Evolutionary conservation across 306 rosid genomes (phyloP).

Genomic region (Prunus kanzakura): DNA sequence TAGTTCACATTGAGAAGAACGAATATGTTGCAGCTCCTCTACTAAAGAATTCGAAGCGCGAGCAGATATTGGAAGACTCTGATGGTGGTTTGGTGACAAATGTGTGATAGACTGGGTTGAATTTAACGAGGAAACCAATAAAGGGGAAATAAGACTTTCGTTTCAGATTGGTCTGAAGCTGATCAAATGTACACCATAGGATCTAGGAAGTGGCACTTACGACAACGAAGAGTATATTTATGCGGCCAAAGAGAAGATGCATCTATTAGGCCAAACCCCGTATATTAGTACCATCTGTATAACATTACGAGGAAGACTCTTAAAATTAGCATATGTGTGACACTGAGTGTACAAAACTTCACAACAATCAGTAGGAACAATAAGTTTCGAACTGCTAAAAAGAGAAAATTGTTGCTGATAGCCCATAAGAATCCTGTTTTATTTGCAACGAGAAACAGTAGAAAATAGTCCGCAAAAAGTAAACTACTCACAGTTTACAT

Average conservation of each 20-base stretch:
- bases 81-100: constrained; percentile 8
- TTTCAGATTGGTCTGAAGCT: not conserved
- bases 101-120: not conserved
- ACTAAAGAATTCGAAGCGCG: constrained; percentile 47
- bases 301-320: no score
- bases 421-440: constrained; percentile 18
- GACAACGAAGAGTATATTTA: no score
- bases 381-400: not conserved
- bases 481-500: constrained; percentile 35
- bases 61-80: constrained; percentile 27
- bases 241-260: not conserved
- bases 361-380: not conserved
- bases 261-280: not conserved
- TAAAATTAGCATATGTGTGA: not conserved
- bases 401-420: not conserved
- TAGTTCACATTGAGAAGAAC: constrained; percentile 16
- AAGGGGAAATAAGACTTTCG: not conserved
- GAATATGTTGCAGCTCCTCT: constrained; percentile 43
- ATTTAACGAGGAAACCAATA: not conserved
- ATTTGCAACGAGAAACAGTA: constrained; percentile 31
- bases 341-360: not conserved
- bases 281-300: not conserved
- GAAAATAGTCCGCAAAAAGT: constrained; percentile 31
- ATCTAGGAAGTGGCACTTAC: not conserved
- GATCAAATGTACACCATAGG: not conserved